Base-by-base conservation (phyloP, 805 yeast genomes). In the Pichia nakasei region DNA sequence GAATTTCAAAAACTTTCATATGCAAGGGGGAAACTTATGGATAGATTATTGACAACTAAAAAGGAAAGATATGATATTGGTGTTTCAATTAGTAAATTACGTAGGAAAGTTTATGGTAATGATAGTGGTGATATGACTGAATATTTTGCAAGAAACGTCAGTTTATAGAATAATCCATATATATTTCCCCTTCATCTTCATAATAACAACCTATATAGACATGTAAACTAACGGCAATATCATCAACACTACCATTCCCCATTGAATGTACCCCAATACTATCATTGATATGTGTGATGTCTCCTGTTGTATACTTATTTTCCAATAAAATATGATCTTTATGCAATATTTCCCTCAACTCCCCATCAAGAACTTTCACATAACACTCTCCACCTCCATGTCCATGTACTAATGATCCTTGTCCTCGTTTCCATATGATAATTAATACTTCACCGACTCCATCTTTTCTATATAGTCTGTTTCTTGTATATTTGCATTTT, bases 321-420 rank as follows among this genome's bases (percentile, higher is more conserved):
- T 46, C 68, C 58, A 31, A 2, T 52, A 75, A 81, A 19, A 79
- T 62, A 9, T 73, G 69, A 8, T 8, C 27, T 24, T 24, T 24
- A 11, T 8, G 11, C 11, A 24, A 8, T 11, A 8, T 11, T 60
- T 82, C 91, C 12, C 63, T 62, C 39, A 82, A 65, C 26, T 63
- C 58, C 8, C 89, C 89, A 52, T 72, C 66, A 48, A 82, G 65
- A 37, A 82, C 67, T 59, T 82, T 82, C 78, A 82, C 81, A 48
- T 81, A 71, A 61, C 91, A 82, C 61, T 82, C 87, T 12, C 88
- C 86, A 43, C 74, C 69, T 19, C 87, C 85, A 53, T 82, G 91
- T 59, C 81, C 86, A 58, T 82, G 91, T 48, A 82, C 76, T 40
- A 75, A 71, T 20, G 84, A 76, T 22, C 78, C 11, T 6, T 7